Base-by-base conservation (phyloP, 345 rosid species). In the Balakata baccata region DNA sequence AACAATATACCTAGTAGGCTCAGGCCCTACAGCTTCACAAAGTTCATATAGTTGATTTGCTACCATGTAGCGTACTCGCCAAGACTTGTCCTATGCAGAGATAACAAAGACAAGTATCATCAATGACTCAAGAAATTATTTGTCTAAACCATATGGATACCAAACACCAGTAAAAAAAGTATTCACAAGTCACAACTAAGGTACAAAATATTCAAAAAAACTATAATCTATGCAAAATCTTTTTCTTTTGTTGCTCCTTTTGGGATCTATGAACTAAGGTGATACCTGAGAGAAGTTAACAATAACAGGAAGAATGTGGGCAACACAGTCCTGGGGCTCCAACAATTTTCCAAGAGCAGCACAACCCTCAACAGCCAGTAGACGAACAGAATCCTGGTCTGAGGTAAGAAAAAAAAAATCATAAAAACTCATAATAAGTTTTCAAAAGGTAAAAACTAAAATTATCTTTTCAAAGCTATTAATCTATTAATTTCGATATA, bases 51-150 rank as follows among this genome's bases (percentile, higher is more conserved):
- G 84, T 76, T 94, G 98, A 85, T 92, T 92, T 74, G 98, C 98
- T 67, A 94, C 98, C 93, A 90, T 87, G 83, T 94, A 89, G 49
- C 98, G 97, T 49, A 94, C 98, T 76, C 98, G 98, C 98, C 98
- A 94, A 54, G 98, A 94, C 86, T 94, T 94, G 77, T 94, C 98
- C 98, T 94, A 18, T 50, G 7, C 11, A 9, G 10, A 13, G 62
- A 22, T 29, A 41, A 64, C 52, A 53, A 34, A 34, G 71, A 34
- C 49, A 34, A 34, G 14, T 4, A 52, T 37, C 12, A 52, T 22
- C 12, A 51, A n/a, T 7, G 37, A 29, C 20, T 49, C 41, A 25
- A 22, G 34, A 52, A 52, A 51, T 17, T 10, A 49, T 13, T 67
- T 67, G 43, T 23, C 18, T 25, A 25, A 11, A 67, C 39, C 38